phyloP scores from a whole-genome alignment of 2,329 filamentous ascomycete genomes.

The Pseudocercospora cruenta region DNA sequence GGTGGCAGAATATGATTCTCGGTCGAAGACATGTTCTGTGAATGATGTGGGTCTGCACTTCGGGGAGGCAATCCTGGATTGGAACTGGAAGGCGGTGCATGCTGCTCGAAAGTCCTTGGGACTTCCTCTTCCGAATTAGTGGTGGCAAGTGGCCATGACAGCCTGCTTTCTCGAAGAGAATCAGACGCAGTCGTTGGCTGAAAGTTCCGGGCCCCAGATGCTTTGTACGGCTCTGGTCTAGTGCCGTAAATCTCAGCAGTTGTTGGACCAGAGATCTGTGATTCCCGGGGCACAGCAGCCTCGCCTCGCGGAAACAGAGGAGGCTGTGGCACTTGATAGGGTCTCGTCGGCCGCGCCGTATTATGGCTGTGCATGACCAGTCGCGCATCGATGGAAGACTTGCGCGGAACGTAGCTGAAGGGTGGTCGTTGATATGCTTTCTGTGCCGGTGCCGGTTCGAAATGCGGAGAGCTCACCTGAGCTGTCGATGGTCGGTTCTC shows the following conservation, averaged over 20 bases:
- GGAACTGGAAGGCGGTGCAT: background rate
- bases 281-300: background rate
- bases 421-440: background rate
- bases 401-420: background rate
- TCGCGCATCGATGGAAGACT: background rate
- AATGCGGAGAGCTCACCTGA: conserved; percentile 8
- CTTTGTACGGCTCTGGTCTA: background rate
- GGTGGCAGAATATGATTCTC: background rate
- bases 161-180: no score
- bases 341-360: background rate
- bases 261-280: background rate
- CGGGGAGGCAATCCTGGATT: background rate
- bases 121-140: background rate
- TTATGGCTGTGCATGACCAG: background rate
- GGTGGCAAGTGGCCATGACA: background rate
- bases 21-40: background rate
- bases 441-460: background rate
- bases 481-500: conserved; percentile 19
- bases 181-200: background rate
- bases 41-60: background rate
- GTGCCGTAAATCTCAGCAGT: background rate
- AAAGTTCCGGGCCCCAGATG: background rate
- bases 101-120: background rate
- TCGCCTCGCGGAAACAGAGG: background rate
- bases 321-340: background rate